These are phyloP conservation scores for Paecilomyces dactylethromorphus DNA, from an alignment of 2,329 filamentous ascomycete genomes.

Conservation along the genomic window DNA sequence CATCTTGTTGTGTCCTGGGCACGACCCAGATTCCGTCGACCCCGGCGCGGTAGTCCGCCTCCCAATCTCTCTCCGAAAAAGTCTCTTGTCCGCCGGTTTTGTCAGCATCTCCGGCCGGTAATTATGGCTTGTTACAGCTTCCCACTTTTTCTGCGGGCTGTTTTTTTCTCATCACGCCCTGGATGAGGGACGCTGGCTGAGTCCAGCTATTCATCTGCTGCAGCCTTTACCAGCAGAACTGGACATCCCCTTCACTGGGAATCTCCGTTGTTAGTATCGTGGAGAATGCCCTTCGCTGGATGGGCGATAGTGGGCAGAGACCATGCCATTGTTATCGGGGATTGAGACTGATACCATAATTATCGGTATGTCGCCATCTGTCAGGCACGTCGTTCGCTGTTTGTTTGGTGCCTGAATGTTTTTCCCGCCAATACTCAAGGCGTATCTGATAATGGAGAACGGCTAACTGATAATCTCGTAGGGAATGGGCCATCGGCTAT, in stretches of 20 bases:
- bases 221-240: background rate
- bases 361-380: conserved; percentile 30
- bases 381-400: background rate
- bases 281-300: conserved; percentile 25
- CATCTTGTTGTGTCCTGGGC: background rate
- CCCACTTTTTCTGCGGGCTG: background rate
- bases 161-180: background rate
- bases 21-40: background rate
- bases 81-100: conserved; percentile 4
- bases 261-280: conserved; percentile 16
- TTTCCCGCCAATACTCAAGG: conserved; percentile 4
- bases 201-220: background rate
- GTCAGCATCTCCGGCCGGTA: conserved; percentile 3
- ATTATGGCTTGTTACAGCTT: background rate
- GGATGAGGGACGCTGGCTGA: background rate
- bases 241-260: conserved; percentile 3
- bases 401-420: conserved; percentile 1
- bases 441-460: background rate
- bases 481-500: conserved; percentile 58
- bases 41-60: conserved; percentile 1
- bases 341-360: conserved; percentile 33
- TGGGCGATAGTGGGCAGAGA: conserved; percentile 16
- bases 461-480: conserved; percentile 18
- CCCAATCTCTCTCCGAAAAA: background rate
- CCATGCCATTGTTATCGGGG: conserved; percentile 24